These are phyloP conservation scores for Trichophyton benhamiae DNA, from an alignment of 2,329 filamentous ascomycete genomes.

Conservation along the genomic window DNA sequence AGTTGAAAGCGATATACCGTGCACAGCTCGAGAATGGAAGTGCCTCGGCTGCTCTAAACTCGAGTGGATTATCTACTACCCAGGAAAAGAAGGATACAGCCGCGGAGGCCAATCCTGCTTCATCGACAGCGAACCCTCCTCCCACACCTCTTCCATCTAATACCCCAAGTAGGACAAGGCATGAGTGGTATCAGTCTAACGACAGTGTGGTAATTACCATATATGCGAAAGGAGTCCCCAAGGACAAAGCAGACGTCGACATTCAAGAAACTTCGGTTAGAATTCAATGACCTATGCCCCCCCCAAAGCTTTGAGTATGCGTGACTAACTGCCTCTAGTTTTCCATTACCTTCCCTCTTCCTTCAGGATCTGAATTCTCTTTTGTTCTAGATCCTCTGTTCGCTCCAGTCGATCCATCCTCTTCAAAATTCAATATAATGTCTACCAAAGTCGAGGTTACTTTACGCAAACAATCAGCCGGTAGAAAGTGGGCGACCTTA, in stretches of 20 bases:
- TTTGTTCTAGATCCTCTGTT: conserved; percentile 56
- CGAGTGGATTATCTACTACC: background rate
- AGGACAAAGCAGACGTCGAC: conserved; percentile 43
- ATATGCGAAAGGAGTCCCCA: conserved; percentile 52
- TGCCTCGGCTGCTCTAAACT: conserved; percentile 1
- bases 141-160: conserved; percentile 21
- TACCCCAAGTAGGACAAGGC: conserved; percentile 47
- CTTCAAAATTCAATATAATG: conserved; percentile 53
- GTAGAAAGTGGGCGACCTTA: conserved; percentile 55
- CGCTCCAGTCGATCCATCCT: conserved; percentile 48
- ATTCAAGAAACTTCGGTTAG: conserved; percentile 39
- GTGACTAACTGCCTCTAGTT: conserved; percentile 29
- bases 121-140: background rate
- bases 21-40: conserved; percentile 19
- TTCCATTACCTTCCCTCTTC: conserved; percentile 47
- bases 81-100: conserved; percentile 5
- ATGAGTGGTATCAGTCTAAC: conserved; percentile 57
- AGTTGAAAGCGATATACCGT: conserved; percentile 26
- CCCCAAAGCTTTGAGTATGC: background rate
- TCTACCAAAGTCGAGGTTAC: conserved; percentile 69
- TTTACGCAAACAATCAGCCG: conserved; percentile 53
- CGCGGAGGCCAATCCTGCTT: background rate
- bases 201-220: conserved; percentile 52
- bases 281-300: conserved; percentile 10
- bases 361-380: conserved; percentile 43